phyloP scores from a whole-genome alignment of 2,329 filamentous ascomycete genomes.

The Penicillium vulpinum region DNA sequence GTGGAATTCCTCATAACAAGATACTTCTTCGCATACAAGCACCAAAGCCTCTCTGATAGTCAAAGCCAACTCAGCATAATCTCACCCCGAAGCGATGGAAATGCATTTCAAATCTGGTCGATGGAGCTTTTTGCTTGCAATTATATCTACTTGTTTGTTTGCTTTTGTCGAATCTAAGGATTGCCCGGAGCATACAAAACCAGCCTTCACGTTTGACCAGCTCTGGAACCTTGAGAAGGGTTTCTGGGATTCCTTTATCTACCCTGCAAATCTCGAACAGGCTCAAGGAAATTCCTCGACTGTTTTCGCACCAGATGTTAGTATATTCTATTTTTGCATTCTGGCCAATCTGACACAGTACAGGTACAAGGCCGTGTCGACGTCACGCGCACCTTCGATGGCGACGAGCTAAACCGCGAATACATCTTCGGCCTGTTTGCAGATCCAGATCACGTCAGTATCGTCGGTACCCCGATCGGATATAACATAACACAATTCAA shows the following conservation, averaged over 20 bases:
- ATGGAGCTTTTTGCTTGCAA: not conserved
- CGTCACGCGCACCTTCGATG: conserved; percentile 28
- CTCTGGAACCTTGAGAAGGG: conserved; percentile 26
- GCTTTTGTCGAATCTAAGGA: not conserved
- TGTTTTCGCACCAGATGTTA: conserved; percentile 25
- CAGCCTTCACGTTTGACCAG: conserved; percentile 20
- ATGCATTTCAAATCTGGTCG: not conserved
- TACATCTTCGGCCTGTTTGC: conserved; percentile 32
- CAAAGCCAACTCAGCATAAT: not conserved
- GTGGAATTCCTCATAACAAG: not conserved
- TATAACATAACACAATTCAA: conserved; percentile 31
- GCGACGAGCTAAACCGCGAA: conserved; percentile 29
- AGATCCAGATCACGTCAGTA: conserved; percentile 19
- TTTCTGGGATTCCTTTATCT: conserved; percentile 29
- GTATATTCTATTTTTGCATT: not conserved
- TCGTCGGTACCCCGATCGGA: conserved; percentile 23
- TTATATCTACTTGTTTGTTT: not conserved
- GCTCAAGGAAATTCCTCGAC: conserved; percentile 23
- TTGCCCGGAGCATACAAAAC: not conserved
- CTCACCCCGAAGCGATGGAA: not conserved
- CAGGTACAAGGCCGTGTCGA: conserved; percentile 31
- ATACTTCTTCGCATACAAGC: not conserved
- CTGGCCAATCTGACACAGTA: not conserved
- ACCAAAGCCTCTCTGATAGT: not conserved
- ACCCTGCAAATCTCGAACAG: conserved; percentile 26